Conservation (phyloP, 306 rosid species). For the Lagenaria siceraria region DNA sequence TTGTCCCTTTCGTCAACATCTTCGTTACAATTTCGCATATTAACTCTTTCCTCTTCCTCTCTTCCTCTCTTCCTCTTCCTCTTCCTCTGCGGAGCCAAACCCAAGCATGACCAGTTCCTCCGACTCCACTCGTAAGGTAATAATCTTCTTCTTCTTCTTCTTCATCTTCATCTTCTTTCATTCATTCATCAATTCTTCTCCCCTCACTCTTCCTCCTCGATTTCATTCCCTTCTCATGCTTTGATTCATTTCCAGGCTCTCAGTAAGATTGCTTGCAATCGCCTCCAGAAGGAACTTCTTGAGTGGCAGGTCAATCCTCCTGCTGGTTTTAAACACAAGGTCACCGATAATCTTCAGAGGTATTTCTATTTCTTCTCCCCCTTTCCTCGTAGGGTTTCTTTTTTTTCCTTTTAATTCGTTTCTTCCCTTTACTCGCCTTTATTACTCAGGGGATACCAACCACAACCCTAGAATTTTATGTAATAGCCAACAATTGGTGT, state of each 20-base stretch:
- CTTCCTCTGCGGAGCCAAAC: constrained; percentile 17
- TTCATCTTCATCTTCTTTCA: neutral
- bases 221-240: neutral
- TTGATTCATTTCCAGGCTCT: constrained; percentile 33
- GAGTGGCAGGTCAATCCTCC: constrained; percentile 99
- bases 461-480: neutral
- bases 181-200: neutral
- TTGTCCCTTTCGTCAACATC: constrained; percentile 28
- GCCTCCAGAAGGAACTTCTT: constrained; percentile 91
- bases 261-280: constrained; percentile 97
- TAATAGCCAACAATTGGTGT: neutral
- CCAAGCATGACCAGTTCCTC: constrained; percentile 90
- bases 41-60: neutral
- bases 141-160: neutral
- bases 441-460: no score
- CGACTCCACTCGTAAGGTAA: constrained; percentile 77
- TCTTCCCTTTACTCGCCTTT: neutral
- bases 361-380: neutral
- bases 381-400: constrained; percentile 9
- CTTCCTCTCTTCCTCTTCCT: constrained; percentile 19
- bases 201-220: neutral
- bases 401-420: neutral
- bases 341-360: constrained; percentile 96
- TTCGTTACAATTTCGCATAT: neutral
- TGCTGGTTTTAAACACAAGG: constrained; percentile 84